phyloP scores from a whole-genome alignment of 306 rosid species.

The Quercus engelmannii region DNA sequence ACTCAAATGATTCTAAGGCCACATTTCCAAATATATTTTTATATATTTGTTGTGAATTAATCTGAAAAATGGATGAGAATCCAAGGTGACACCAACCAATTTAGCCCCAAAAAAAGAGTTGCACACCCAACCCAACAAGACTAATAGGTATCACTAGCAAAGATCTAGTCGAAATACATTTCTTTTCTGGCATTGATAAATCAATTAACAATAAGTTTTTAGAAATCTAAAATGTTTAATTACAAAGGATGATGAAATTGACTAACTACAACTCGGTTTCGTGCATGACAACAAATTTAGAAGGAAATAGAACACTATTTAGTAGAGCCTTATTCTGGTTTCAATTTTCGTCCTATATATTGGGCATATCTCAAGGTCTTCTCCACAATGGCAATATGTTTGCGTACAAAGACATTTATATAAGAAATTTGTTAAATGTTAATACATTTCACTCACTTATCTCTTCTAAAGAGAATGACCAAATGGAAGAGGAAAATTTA shows the following conservation, averaged over 20 bases:
- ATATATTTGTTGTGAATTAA: not conserved
- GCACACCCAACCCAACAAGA: not conserved
- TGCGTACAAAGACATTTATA: no score
- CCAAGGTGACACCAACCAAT: not conserved
- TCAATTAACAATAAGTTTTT: not conserved
- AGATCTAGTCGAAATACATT: no score
- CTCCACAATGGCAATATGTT: conserved; percentile 89
- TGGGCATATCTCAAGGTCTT: conserved; percentile 68
- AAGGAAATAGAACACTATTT: not conserved
- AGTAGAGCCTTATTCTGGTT: conserved; percentile 80
- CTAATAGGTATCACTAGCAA: not conserved
- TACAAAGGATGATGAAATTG: not conserved
- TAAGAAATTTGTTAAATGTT: no score
- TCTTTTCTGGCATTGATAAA: not conserved
- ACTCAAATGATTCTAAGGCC: not conserved
- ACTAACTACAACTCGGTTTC: conserved; percentile 20
- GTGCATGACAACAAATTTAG: not conserved
- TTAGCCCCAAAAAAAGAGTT: no score
- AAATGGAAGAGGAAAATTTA: no score
- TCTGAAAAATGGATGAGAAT: not conserved
- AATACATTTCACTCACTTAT: no score
- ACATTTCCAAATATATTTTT: not conserved
- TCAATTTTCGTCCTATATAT: conserved; percentile 66
- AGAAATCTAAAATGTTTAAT: not conserved
- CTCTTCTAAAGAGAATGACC: no score